These are phyloP conservation scores for Aspergillus leporis DNA, from an alignment of 495 filamentous ascomycete genomes.

Conservation along the genomic window DNA sequence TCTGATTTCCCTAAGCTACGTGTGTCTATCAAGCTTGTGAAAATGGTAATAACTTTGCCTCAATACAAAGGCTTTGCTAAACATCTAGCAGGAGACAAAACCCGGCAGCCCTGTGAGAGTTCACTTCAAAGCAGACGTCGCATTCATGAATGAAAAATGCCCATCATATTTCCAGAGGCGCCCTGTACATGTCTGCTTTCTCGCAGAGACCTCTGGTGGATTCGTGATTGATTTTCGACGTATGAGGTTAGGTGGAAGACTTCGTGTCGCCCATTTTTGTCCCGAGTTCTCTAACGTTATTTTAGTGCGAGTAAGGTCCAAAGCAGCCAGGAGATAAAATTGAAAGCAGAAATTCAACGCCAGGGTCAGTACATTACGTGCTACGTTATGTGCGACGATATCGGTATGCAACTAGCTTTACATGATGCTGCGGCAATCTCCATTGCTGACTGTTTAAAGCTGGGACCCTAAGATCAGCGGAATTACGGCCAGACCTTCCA, in stretches of 20 bases:
- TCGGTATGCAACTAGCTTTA: slow-evolving; percentile 51
- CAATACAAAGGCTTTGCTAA: slow-evolving; percentile 10
- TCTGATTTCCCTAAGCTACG: slow-evolving; percentile 74
- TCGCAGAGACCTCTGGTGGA: slow-evolving; percentile 77
- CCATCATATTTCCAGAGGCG: slow-evolving; percentile 61
- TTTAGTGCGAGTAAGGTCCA: slow-evolving; percentile 65
- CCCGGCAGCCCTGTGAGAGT: slow-evolving; percentile 50
- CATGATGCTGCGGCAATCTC: neutral
- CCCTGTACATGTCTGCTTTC: slow-evolving; percentile 67
- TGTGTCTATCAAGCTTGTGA: slow-evolving; percentile 54
- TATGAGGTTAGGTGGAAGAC: slow-evolving; percentile 45
- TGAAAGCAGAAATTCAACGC: slow-evolving; percentile 58
- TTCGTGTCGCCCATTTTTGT: slow-evolving; percentile 4
- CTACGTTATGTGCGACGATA: slow-evolving; percentile 83
- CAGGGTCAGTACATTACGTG: slow-evolving; percentile 63
- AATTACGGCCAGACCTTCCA: slow-evolving; percentile 63
- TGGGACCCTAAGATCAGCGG: slow-evolving; percentile 67
- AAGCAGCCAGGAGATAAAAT: slow-evolving; percentile 59
- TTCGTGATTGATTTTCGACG: slow-evolving; percentile 75
- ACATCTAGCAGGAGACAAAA: slow-evolving; percentile 35
- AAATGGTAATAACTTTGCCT: slow-evolving; percentile 40
- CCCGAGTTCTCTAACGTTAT: slow-evolving; percentile 17
- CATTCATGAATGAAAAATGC: slow-evolving; percentile 68
- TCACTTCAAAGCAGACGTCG: slow-evolving; percentile 66
- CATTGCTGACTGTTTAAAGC: slow-evolving; percentile 44